Percentiles rank a stretch among this genome's conserved stretches.
These are phyloP conservation scores for Camelina sativa DNA, from an alignment of 345 rosid species.

Conservation along the genomic window DNA sequence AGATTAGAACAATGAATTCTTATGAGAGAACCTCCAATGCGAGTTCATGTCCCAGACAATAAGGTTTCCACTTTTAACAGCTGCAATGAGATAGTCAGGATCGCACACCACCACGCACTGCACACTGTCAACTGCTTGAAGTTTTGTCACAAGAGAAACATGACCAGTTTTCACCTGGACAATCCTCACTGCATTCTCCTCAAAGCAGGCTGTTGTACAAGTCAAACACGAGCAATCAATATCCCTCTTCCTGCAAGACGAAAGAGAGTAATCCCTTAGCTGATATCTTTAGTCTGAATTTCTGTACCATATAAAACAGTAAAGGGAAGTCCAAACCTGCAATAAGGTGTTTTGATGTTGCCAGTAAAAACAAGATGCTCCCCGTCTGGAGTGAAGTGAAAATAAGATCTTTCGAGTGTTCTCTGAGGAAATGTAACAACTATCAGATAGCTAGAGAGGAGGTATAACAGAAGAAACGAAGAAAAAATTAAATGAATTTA, in stretches of 20 bases:
- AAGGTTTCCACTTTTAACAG: slow-evolving; percentile 71
- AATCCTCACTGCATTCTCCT: slow-evolving; percentile 63
- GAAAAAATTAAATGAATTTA: slow-evolving; percentile 38
- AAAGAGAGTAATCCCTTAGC: slow-evolving; percentile 16
- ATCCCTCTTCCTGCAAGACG: slow-evolving; percentile 62
- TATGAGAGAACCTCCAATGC: slow-evolving; percentile 70
- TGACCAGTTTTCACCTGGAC: slow-evolving; percentile 68
- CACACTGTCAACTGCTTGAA: slow-evolving; percentile 59
- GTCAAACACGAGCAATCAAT: slow-evolving; percentile 71
- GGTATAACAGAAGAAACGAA: not conserved
- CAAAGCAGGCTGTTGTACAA: slow-evolving; percentile 62
- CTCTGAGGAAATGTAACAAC: slow-evolving; percentile 50
- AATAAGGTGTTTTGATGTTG: slow-evolving; percentile 67
- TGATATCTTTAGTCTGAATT: slow-evolving; percentile 11
- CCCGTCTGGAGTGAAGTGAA: slow-evolving; percentile 77
- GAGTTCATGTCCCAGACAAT: slow-evolving; percentile 82
- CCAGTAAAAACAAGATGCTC: slow-evolving; percentile 64
- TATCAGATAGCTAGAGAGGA: slow-evolving; percentile 28
- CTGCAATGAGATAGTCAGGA: slow-evolving; percentile 66
- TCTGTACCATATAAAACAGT: not conserved
- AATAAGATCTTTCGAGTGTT: slow-evolving; percentile 57
- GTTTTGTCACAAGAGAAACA: slow-evolving; percentile 65
- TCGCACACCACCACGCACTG: slow-evolving; percentile 66
- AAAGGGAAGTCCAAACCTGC: slow-evolving; percentile 64
- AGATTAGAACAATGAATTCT: slow-evolving; percentile 4